Evolutionary conservation across 2,329 filamentous ascomycete species (phyloP), one percentile per base, ranked within the genome.

Genomic region (Achaetomium macrosporum): DNA sequence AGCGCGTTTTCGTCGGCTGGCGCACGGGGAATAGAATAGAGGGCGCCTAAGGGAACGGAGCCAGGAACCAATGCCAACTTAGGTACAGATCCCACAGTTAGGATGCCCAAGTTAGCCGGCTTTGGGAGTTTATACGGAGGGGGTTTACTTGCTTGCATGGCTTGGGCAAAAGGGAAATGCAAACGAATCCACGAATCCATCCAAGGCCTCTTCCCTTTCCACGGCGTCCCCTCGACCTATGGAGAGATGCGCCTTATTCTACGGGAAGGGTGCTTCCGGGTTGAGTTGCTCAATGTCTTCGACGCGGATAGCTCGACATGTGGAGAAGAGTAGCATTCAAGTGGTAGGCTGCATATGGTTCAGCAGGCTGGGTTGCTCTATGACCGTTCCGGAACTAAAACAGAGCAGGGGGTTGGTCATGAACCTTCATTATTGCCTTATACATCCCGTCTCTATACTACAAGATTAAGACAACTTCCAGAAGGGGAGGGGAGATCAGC

Each of bases 401-500:
- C 25, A 7, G 25, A 7, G 25, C 25, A 2, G n/a, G 16, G 33
- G 15, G 17, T 16, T 35, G 33, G 11, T 55, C 57, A 51, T 56
- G 48, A 51, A 31, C 40, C 44, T 52, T 59, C 51, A 57, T 58
- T 56, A 59, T 59, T 56, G 54, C 49, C 57, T 50, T 55, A 12
- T 44, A 41, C 54, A 54, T 54, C 49, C 39, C 46, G 51, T 55
- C 42, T 60, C 59, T 64, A 64, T 61, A 62, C 42, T 65, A 66
- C 62, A 65, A 42, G 47, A 43, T 55, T 54, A 57, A 57, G 54
- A 65, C 60, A 61, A 61, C 29, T 51, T 37, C 51, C 43, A 57
- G 50, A 63, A 61, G 59, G 54, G 58, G 63, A 62, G 61, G 55
- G 59, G 62, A 64, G 63, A 63, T 60, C 56, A 53, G 53, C 46